phyloP scores from a whole-genome alignment of 257 asterid species.

The Jaltomata sinuosa region DNA sequence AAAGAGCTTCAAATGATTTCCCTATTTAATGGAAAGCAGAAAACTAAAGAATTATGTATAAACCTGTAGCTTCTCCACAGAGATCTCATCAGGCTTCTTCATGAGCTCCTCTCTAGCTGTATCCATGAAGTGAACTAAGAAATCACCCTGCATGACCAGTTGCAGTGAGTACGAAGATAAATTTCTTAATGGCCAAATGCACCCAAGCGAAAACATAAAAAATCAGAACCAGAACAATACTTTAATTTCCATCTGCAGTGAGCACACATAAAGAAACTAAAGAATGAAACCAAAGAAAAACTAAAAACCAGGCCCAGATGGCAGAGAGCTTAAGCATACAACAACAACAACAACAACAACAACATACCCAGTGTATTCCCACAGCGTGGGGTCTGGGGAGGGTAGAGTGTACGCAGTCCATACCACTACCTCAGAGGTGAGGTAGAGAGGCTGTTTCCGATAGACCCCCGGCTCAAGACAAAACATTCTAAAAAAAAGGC shows the following conservation, averaged over 20 bases:
- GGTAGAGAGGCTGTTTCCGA: too few relatives aligned
- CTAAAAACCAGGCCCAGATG: not conserved
- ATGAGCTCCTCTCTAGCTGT: conserved; percentile 88
- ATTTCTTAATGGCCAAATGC: conserved; percentile 1
- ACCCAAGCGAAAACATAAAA: conserved; percentile 1
- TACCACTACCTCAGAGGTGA: too few relatives aligned
- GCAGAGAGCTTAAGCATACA: not conserved
- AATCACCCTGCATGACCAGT: conserved; percentile 78
- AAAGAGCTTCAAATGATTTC: not conserved
- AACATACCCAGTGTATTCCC: too few relatives aligned
- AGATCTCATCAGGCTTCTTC: conserved; percentile 87
- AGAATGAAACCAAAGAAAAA: conserved; percentile 3
- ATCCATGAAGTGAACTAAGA: conserved; percentile 96
- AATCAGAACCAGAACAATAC: not conserved
- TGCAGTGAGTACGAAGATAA: not conserved
- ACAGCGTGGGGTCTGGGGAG: too few relatives aligned
- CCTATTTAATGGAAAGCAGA: not conserved
- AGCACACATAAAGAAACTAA: not conserved
- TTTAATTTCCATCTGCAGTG: not conserved
- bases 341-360: too few relatives aligned
- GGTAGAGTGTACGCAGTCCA: too few relatives aligned
- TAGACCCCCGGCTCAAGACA: too few relatives aligned
- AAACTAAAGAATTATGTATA: conserved; percentile 4
- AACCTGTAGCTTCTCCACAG: conserved; percentile 95
- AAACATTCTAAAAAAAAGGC: too few relatives aligned